Conservation (phyloP, 768 basidiomycete genomes). For the Boletus barrowsii region DNA sequence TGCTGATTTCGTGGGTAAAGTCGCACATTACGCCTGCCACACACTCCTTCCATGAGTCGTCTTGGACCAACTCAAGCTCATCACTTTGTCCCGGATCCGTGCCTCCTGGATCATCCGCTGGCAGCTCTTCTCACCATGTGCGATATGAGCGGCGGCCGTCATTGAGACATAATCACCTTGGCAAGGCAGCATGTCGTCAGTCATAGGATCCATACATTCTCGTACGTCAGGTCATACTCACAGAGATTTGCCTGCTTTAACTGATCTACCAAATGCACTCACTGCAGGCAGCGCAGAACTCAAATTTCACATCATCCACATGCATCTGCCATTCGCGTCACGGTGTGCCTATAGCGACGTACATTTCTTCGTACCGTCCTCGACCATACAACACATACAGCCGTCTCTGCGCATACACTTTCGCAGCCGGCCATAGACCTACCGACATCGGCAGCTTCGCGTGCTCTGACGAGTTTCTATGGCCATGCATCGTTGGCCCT, state of each 20-base stretch:
- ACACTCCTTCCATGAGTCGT: constrained; percentile 36
- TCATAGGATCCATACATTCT: constrained; percentile 36
- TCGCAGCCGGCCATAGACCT: too few relatives aligned
- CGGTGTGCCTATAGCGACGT: constrained; percentile 53
- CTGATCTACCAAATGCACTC: constrained; percentile 4
- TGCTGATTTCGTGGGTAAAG: constrained; percentile 13
- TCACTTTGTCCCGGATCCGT: constrained; percentile 43
- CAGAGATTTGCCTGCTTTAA: background rate
- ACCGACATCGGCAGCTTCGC: too few relatives aligned
- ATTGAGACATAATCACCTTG: constrained; percentile 46
- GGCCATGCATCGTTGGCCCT: constrained; percentile 51
- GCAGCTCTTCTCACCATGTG: constrained; percentile 40
- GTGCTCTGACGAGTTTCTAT: constrained; percentile 56
- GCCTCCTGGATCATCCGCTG: constrained; percentile 36
- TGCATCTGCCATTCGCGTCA: constrained; percentile 65
- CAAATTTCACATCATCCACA: constrained; percentile 37
- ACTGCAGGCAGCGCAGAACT: constrained; percentile 22
- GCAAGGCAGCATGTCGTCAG: constrained; percentile 40
- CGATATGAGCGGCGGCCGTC: constrained; percentile 43
- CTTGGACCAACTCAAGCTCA: constrained; percentile 49
- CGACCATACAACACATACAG: constrained; percentile 49
- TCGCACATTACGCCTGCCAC: constrained; percentile 31
- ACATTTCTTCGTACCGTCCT: constrained; percentile 59
- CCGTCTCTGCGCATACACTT: constrained; percentile 57
- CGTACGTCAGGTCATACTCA: constrained; percentile 33